Percentiles rank a stretch among this genome's conserved stretches.
These are phyloP conservation scores for Sphagnum contortum DNA, from an alignment of 225 moss, liverwort and hornwort genomes.

Conservation along the genomic window DNA sequence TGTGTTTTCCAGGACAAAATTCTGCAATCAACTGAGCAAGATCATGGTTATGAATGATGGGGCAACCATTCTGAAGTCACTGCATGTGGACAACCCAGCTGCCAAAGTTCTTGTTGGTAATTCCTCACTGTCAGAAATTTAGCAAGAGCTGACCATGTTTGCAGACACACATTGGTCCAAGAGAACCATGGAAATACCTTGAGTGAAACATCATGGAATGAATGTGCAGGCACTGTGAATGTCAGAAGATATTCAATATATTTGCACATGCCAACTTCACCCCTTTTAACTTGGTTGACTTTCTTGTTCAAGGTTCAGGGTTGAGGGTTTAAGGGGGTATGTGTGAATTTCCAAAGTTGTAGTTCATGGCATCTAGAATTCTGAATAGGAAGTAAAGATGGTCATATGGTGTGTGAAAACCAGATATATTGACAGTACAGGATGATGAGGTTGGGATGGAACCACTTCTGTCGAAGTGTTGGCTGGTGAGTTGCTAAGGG, in stretches of 20 bases:
- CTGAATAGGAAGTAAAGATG: background rate
- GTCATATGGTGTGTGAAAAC: background rate
- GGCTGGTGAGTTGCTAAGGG: conserved; percentile 87
- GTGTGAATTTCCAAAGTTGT: too few relatives aligned
- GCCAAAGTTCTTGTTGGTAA: conserved; percentile 98
- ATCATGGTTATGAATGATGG: conserved; percentile 92
- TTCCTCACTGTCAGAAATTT: conserved; percentile 6
- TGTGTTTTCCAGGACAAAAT: conserved; percentile 67
- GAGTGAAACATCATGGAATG: too few relatives aligned
- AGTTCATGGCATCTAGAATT: too few relatives aligned
- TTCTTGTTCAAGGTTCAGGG: too few relatives aligned
- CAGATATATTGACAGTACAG: conserved; percentile 94
- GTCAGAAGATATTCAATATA: too few relatives aligned
- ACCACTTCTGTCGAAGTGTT: conserved; percentile 91
- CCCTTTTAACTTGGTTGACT: too few relatives aligned
- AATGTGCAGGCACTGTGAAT: too few relatives aligned
- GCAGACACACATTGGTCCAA: too few relatives aligned
- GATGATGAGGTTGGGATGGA: conserved; percentile 97
- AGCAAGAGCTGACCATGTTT: too few relatives aligned
- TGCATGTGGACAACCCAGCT: conserved; percentile 95
- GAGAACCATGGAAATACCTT: too few relatives aligned
- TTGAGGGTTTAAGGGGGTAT: too few relatives aligned
- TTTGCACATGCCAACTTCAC: too few relatives aligned
- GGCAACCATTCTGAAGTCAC: conserved; percentile 92
- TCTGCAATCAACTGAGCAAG: conserved; percentile 84